Percentiles rank a stretch among this genome's conserved stretches.
Conservation (phyloP, 345 rosid genomes). For the Capsella bursapastoris region DNA sequence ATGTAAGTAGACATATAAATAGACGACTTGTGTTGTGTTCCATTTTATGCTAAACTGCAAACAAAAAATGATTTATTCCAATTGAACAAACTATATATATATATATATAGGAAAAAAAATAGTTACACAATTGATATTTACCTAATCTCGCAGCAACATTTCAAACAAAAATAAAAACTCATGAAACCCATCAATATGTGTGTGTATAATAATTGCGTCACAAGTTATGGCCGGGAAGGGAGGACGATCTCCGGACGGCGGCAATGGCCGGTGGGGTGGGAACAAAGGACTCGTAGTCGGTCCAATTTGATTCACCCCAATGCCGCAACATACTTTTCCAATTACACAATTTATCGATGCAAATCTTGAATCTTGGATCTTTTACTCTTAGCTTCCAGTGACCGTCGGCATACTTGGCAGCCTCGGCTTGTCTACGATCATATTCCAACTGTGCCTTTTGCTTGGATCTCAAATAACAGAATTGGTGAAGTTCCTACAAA, state of each 20-base stretch:
- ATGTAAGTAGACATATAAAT: background rate
- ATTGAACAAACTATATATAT: background rate
- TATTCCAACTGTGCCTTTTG: slow-evolving; percentile 92
- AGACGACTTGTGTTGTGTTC: background rate
- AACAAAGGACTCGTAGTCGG: slow-evolving; percentile 54
- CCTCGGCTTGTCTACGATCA: slow-evolving; percentile 84
- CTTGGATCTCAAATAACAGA: slow-evolving; percentile 76
- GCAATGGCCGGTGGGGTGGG: slow-evolving; percentile 83
- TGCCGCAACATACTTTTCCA: slow-evolving; percentile 93
- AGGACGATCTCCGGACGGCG: slow-evolving; percentile 15
- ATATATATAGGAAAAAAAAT: background rate
- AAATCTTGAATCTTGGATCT: slow-evolving; percentile 67
- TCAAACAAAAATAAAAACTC: background rate
- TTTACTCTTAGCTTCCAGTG: slow-evolving; percentile 73
- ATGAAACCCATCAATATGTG: slow-evolving; percentile 14
- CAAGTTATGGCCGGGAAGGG: slow-evolving; percentile 26
- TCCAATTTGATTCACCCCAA: slow-evolving; percentile 95
- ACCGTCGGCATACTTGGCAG: slow-evolving; percentile 63
- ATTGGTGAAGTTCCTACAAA: slow-evolving; percentile 62
- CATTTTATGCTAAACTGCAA: background rate
- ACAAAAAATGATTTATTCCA: slow-evolving; percentile 21
- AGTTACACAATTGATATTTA: slow-evolving; percentile 14
- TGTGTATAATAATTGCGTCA: slow-evolving; percentile 18
- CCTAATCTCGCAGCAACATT: slow-evolving; percentile 28
- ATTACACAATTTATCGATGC: slow-evolving; percentile 76